Percentiles rank a stretch among this genome's conserved stretches.
These are phyloP conservation scores for Lentinula edodes DNA, from an alignment of 768 basidiomycete species.

Conservation along the genomic window DNA sequence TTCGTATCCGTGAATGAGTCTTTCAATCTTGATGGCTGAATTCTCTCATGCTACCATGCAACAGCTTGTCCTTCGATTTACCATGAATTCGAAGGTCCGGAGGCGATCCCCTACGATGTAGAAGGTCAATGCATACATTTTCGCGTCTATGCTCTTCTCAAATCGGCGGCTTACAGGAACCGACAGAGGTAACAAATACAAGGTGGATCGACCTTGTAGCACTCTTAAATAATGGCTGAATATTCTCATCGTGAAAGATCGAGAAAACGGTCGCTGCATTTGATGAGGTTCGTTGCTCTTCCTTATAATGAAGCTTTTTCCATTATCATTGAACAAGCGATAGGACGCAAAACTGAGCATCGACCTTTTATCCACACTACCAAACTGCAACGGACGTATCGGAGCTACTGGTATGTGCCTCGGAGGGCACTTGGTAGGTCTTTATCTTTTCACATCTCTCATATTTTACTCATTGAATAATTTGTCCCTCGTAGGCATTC, in stretches of 20 bases:
- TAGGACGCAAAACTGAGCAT: conserved; percentile 78
- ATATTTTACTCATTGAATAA: conserved; percentile 1
- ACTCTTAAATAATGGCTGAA: conserved; percentile 4
- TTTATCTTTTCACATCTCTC: neutral
- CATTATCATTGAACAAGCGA: neutral
- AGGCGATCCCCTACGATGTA: conserved; percentile 81
- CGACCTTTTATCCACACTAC: conserved; percentile 65
- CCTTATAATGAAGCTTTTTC: neutral
- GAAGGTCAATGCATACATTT: conserved; percentile 46
- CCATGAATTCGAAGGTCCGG: conserved; percentile 90
- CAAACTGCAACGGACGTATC: conserved; percentile 89
- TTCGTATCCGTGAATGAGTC: conserved; percentile 23
- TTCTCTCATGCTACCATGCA: neutral
- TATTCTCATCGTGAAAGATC: conserved; percentile 40
- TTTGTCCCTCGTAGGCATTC: conserved; percentile 26
- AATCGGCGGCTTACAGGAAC: conserved; percentile 43
- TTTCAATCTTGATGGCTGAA: neutral
- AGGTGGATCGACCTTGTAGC: conserved; percentile 37
- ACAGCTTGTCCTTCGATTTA: conserved; percentile 80
- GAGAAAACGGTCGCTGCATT: conserved; percentile 87
- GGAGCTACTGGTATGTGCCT: conserved; percentile 91
- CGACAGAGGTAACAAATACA: conserved; percentile 89
- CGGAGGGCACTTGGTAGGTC: conserved; percentile 73
- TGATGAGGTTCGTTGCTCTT: conserved; percentile 66
- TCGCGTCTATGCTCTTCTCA: too few relatives aligned